Base-by-base conservation (phyloP, 2,329 filamentous ascomycete genomes). In the Pseudonectria foliicola region DNA sequence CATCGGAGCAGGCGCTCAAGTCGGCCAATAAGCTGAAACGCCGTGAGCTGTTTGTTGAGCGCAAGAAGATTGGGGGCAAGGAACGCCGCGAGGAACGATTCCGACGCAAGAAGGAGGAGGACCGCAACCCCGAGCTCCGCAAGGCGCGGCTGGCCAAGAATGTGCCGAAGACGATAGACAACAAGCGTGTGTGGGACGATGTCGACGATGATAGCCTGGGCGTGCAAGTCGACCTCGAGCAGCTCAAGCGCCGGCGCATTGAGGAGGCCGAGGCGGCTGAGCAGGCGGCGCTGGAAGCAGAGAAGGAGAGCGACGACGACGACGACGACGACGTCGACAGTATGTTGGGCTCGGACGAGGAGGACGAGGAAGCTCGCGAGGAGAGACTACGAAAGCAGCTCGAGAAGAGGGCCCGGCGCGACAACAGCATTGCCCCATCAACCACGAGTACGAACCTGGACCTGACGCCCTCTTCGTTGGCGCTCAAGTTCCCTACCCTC, bases 181-280 rank as follows among this genome's bases (percentile, higher is more conserved):
- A 80, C 51, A 95, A 95, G 68, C 78, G 92, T 57, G 79, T 86
- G 23, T 96, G 87, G 86, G 89, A 95, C 52, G 80, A 89, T 34
- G 75, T 76, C 32, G 80, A 80, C 31, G 73, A 73, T 37, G 75
- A 81, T 46, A 71, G 64, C 31, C 64, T 78, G 6, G 71, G 70
- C 43, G 63, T 64, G 11, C 64, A 66, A 45, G 73, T 80, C 23
- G 73, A 81, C 43, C 61, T 81, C 35, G 71, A 77, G 46, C 67
- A 73, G 52, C 56, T 78, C 48, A 80, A 76, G 63, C 67, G 69
- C 46, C 60, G 71, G 52, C 69, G 70, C 36, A 62, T 79, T 36
- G 69, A 73, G 31, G 69, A 75, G 54, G 61, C 66, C 31, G 65
- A 70, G 37, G 71, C 72, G 42, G 61, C 67, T 36, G 66, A 71